Percentiles rank a stretch among this genome's conserved stretches.
Evolutionary conservation across 1,139 yeast species (phyloP).

Genomic region (Nakaseomyces uthaithaninus): DNA sequence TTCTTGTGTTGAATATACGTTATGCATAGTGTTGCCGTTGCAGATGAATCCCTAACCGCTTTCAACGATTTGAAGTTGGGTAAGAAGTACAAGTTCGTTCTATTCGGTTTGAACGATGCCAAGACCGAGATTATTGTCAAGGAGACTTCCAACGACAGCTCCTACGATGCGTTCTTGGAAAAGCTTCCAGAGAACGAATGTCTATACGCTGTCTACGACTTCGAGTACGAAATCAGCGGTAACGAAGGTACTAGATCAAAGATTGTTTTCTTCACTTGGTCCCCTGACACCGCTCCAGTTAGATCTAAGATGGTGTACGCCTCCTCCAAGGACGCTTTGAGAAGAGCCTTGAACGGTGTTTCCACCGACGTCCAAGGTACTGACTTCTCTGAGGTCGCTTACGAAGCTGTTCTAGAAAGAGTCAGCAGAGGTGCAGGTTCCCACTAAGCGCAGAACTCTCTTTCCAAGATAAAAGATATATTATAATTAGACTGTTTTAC

Average conservation of each 20-base stretch:
- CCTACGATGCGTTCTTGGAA: constrained; percentile 77
- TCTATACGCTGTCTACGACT: constrained; percentile 93
- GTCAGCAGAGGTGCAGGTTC: constrained; percentile 77
- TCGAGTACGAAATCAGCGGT: constrained; percentile 80
- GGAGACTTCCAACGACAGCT: constrained; percentile 62
- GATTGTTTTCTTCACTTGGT: constrained; percentile 91
- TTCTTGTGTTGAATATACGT: neutral
- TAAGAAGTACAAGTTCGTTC: constrained; percentile 75
- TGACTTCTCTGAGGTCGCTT: constrained; percentile 92
- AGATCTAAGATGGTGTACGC: constrained; percentile 97
- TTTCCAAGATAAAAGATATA: neutral
- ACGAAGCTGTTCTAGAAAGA: constrained; percentile 83
- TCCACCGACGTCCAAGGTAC: constrained; percentile 95
- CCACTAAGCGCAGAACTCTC: constrained; percentile 34
- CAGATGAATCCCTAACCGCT: constrained; percentile 87
- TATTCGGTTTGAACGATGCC: constrained; percentile 69
- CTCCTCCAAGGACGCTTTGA: constrained; percentile 91
- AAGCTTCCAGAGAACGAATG: constrained; percentile 93
- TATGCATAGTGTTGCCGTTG: constrained; percentile 69
- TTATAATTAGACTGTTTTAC: neutral
- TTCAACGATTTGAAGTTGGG: constrained; percentile 95
- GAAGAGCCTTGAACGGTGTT: constrained; percentile 94
- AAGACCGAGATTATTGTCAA: constrained; percentile 90
- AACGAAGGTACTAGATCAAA: constrained; percentile 96
- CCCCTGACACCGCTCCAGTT: constrained; percentile 95